Evolutionary conservation across 805 yeast genomes (phyloP).

Genomic region (Pichia heedii): DNA sequence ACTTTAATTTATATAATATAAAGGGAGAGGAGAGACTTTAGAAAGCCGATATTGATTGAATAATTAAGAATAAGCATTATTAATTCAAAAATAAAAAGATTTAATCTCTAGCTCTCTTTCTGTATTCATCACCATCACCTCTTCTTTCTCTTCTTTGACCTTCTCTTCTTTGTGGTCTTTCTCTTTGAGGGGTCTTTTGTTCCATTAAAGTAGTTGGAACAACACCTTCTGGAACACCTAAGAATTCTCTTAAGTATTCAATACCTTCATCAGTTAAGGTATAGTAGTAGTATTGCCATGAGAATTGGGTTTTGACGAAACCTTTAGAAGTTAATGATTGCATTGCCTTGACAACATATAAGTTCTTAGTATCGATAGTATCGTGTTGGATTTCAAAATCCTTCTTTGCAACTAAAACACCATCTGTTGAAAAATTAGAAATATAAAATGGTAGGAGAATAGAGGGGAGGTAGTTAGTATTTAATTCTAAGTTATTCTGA

Average conservation of each 20-base stretch:
- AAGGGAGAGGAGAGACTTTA: neutral
- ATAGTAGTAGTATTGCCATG: conserved; percentile 99
- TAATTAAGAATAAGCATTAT: neutral
- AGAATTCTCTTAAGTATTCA: conserved; percentile 94
- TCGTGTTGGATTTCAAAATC: conserved; percentile 98
- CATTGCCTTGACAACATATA: conserved; percentile 96
- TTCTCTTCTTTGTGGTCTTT: conserved; percentile 27
- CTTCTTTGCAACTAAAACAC: conserved; percentile 99
- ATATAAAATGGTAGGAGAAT: neutral
- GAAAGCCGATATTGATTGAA: too few relatives aligned
- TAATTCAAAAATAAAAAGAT: neutral
- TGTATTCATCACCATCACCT: conserved; percentile 44
- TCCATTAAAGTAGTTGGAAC: conserved; percentile 97
- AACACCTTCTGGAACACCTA: conserved; percentile 97
- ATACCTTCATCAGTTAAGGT: conserved; percentile 99
- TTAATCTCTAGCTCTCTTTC: conserved; percentile 47
- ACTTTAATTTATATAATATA: neutral
- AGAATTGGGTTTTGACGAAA: conserved; percentile 98
- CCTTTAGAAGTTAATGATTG: conserved; percentile 99
- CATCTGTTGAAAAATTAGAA: conserved; percentile 50
- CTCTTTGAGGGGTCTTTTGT: conserved; percentile 81
- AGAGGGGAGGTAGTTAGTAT: conserved; percentile 15
- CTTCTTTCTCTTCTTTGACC: conserved; percentile 33
- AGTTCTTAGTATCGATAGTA: conserved; percentile 96
- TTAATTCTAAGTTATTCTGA: too few relatives aligned